Conservation (phyloP, 208 protist species). For the Entamoeba dispar region DNA sequence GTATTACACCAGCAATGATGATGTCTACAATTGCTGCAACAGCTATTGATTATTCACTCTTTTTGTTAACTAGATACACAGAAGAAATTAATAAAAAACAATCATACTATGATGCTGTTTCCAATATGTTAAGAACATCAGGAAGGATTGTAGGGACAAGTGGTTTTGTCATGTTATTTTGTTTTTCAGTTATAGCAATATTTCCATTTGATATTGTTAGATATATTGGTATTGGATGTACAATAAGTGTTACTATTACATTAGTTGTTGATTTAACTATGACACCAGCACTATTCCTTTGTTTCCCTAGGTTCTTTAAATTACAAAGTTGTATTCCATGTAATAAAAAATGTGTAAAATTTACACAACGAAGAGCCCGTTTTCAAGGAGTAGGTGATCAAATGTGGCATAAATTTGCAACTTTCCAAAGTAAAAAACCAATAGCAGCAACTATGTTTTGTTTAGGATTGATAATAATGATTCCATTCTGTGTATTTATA, state of each 20-base stretch:
- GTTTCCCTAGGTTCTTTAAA: conserved; percentile 38
- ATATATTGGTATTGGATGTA: conserved; percentile 33
- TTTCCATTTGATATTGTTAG: conserved; percentile 34
- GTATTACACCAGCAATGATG: not conserved
- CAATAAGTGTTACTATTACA: conserved; percentile 22
- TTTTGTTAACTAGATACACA: conserved; percentile 38
- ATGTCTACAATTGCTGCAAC: not conserved
- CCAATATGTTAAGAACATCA: conserved; percentile 17
- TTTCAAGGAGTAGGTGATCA: not conserved
- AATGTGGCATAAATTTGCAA: not conserved
- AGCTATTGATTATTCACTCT: conserved; percentile 27
- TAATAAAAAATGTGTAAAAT: not conserved
- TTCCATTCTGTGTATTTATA: not conserved
- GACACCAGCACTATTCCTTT: conserved; percentile 35
- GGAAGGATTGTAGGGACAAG: conserved; percentile 37
- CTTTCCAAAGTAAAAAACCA: not conserved
- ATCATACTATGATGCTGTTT: conserved; percentile 14
- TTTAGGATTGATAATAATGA: not conserved
- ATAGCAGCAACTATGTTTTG: not conserved
- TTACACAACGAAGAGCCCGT: not conserved
- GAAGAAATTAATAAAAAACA: conserved; percentile 29
- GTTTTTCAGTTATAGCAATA: conserved; percentile 33
- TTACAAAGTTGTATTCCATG: not conserved
- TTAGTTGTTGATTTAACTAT: conserved; percentile 34
- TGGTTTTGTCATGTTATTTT: conserved; percentile 32